Conservation (phyloP, 2,329 filamentous ascomycete species). For the Tolypocladium nubicola region DNA sequence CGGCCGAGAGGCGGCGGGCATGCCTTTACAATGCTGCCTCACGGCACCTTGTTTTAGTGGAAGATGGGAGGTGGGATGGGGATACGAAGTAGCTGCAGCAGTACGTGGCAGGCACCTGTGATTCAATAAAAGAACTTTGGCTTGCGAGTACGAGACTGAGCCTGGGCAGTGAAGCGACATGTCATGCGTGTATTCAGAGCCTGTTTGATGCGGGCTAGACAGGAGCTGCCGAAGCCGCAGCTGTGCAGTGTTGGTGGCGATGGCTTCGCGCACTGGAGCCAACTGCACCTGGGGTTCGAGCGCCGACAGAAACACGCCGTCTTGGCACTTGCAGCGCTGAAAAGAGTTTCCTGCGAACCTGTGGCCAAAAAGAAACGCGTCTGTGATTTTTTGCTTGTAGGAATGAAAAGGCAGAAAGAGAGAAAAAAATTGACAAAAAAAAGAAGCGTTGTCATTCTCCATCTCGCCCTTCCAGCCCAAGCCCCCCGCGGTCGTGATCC, state of each 20-base stretch:
- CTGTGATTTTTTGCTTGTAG: background rate
- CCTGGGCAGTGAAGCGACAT: background rate
- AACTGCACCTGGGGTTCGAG: background rate
- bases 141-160: background rate
- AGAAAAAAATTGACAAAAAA: constrained; percentile 18
- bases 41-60: constrained; percentile 28
- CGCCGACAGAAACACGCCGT: background rate
- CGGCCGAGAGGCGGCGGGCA: constrained; percentile 1
- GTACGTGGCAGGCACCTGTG: background rate
- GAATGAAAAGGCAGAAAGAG: background rate
- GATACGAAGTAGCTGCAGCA: background rate
- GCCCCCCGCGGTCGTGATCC: constrained; percentile 55
- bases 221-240: background rate
- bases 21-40: constrained; percentile 35
- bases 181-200: too few species aligned
- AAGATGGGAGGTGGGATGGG: background rate
- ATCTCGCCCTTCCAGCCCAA: constrained; percentile 47
- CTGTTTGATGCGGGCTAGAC: background rate
- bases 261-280: constrained; percentile 3
- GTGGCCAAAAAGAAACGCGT: too few species aligned
- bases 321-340: background rate
- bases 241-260: constrained; percentile 2
- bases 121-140: background rate
- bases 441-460: constrained; percentile 39
- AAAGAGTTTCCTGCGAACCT: too few species aligned